phyloP scores from a whole-genome alignment of 2,329 filamentous ascomycete species.

The Clathrospora elynae region DNA sequence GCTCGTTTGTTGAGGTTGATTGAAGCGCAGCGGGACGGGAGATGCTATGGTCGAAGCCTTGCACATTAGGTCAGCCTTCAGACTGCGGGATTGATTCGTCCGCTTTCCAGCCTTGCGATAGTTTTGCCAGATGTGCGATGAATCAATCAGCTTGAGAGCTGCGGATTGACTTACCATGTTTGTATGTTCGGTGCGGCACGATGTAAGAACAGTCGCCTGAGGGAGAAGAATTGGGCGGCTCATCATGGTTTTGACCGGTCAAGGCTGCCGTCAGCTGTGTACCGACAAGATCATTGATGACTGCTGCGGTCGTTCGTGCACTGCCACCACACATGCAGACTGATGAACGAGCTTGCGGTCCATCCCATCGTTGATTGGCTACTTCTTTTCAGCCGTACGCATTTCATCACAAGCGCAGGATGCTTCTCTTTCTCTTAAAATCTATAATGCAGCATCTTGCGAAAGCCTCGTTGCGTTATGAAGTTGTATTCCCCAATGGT shows the following conservation, averaged over 20 bases:
- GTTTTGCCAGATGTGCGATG: too few species aligned
- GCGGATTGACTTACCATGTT: slow-evolving; percentile 28
- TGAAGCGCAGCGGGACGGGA: slow-evolving; percentile 23
- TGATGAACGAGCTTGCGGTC: slow-evolving; percentile 14
- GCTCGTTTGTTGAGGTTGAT: slow-evolving; percentile 5
- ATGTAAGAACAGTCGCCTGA: slow-evolving; percentile 24
- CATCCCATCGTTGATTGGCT: slow-evolving; percentile 9
- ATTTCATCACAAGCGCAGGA: slow-evolving; percentile 1
- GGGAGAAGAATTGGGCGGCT: slow-evolving; percentile 12
- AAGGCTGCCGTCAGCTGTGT: slow-evolving; percentile 26
- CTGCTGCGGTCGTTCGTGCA: slow-evolving; percentile 16
- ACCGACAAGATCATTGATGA: slow-evolving; percentile 1
- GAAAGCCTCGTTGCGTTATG: background rate
- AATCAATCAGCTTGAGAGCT: slow-evolving; percentile 1
- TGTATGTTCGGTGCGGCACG: slow-evolving; percentile 6
- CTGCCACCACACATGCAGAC: slow-evolving; percentile 18
- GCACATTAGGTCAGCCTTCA: slow-evolving; percentile 12
- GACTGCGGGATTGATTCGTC: background rate
- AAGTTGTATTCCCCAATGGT: background rate
- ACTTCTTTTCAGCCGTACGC: slow-evolving; percentile 4
- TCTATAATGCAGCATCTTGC: background rate
- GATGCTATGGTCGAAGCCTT: slow-evolving; percentile 34
- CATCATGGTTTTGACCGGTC: slow-evolving; percentile 22
- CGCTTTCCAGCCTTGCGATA: slow-evolving; percentile 13
- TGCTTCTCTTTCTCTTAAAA: slow-evolving; percentile 4